These are phyloP conservation scores for Hypericum perforatum DNA, from an alignment of 345 rosid genomes.

Conservation along the genomic window DNA sequence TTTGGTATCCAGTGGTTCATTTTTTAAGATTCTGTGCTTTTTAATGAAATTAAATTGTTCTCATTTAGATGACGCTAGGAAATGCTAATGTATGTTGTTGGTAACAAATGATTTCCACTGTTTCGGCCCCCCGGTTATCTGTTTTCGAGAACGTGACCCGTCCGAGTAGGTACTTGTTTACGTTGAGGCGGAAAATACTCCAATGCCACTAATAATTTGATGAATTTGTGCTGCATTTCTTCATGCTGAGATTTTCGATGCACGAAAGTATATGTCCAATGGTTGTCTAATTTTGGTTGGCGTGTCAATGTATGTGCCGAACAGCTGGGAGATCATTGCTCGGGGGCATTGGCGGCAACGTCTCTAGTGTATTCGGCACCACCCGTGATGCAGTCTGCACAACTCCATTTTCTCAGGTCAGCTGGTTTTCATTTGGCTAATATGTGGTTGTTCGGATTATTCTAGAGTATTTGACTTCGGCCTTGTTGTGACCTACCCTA, in stretches of 20 bases:
- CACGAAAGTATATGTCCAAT: not conserved
- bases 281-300: not conserved
- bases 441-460: not conserved
- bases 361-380: conserved; percentile 22
- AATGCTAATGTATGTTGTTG: too few relatives aligned
- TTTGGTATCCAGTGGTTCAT: too few relatives aligned
- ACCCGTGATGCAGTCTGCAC: conserved; percentile 22
- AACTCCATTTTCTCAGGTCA: conserved; percentile 38
- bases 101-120: too few relatives aligned
- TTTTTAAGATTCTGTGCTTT: too few relatives aligned
- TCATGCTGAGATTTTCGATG: not conserved
- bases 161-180: too few relatives aligned
- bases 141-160: too few relatives aligned
- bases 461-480: not conserved
- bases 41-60: too few relatives aligned
- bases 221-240: not conserved
- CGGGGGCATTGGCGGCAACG: conserved; percentile 2
- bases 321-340: conserved; percentile 14
- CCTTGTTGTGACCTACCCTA: not conserved
- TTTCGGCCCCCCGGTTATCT: too few relatives aligned
- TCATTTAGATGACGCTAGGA: too few relatives aligned
- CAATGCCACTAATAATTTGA: too few relatives aligned
- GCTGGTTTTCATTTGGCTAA: not conserved
- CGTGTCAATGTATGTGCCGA: not conserved
- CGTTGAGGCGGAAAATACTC: too few relatives aligned